A percentile compares a stretch with the other conserved stretches of the same genome.
Conservation (phyloP, 257 asterid species). For the Ilex asprella region DNA sequence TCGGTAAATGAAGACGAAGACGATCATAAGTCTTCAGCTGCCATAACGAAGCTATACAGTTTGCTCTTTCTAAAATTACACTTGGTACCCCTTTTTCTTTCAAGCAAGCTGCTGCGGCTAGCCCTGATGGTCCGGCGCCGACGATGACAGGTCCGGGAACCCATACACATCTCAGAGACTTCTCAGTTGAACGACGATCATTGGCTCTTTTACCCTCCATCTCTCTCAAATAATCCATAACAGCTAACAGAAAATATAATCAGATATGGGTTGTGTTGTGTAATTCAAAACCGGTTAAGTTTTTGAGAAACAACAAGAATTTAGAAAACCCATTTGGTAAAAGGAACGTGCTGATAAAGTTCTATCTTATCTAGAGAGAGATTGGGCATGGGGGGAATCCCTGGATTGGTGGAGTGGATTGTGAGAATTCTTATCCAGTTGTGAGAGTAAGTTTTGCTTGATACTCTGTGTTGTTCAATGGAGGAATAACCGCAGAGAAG, state of each 20-base stretch:
- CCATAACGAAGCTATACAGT: slow-evolving; percentile 43
- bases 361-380: slow-evolving; percentile 1
- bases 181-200: slow-evolving; percentile 1
- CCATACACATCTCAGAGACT: slow-evolving; percentile 2
- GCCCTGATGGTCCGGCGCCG: slow-evolving; percentile 44
- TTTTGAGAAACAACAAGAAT: neutral
- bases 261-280: neutral
- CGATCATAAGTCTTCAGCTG: slow-evolving; percentile 31
- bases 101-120: slow-evolving; percentile 34
- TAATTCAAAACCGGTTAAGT: neutral
- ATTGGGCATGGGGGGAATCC: neutral
- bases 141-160: slow-evolving; percentile 17
- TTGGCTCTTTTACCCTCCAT: slow-evolving; percentile 10
- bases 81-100: slow-evolving; percentile 21
- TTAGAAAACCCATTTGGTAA: neutral
- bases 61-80: slow-evolving; percentile 24
- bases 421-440: neutral
- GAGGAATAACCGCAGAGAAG: neutral
- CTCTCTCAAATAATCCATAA: slow-evolving; percentile 12
- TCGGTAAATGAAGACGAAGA: slow-evolving; percentile 32
- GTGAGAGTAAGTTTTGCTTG: neutral
- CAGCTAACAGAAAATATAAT: neutral
- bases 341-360: neutral
- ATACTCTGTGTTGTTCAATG: neutral
- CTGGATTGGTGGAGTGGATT: neutral